Conservation (phyloP, 2,329 filamentous ascomycete species). For the Coccinonectria pachysandricola region DNA sequence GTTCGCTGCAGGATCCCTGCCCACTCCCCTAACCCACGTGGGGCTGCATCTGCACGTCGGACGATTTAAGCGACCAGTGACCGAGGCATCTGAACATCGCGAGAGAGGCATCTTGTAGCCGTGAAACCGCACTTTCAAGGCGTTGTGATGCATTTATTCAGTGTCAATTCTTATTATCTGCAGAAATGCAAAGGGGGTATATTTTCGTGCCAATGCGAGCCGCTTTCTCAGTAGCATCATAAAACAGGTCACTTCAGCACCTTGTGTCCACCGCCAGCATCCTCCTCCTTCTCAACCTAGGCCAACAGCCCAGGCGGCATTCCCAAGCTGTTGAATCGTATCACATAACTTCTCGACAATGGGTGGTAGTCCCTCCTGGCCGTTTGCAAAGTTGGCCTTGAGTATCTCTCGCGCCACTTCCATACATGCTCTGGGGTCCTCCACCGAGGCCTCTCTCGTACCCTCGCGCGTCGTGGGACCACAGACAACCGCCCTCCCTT, state of each 20-base stretch:
- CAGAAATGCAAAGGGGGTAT: too few relatives aligned
- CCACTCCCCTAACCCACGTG: conserved; percentile 2
- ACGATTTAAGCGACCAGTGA: not conserved
- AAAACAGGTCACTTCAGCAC: too few relatives aligned
- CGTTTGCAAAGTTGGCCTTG: conserved; percentile 37
- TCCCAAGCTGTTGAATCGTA: conserved; percentile 50
- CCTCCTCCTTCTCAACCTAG: too few relatives aligned
- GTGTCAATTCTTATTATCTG: too few relatives aligned
- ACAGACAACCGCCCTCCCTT: conserved; percentile 42
- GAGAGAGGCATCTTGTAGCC: too few relatives aligned
- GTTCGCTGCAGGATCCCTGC: too few relatives aligned
- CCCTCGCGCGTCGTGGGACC: conserved; percentile 20
- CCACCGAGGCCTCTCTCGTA: conserved; percentile 32
- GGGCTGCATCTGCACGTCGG: not conserved
- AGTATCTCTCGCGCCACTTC: conserved; percentile 47
- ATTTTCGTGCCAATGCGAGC: too few relatives aligned
- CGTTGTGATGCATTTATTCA: too few relatives aligned
- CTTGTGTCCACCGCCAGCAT: too few relatives aligned
- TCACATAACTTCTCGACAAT: conserved; percentile 59
- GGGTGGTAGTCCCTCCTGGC: conserved; percentile 38
- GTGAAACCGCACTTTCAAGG: too few relatives aligned
- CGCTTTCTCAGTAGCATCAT: too few relatives aligned
- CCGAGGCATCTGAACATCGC: too few relatives aligned
- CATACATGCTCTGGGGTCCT: conserved; percentile 50
- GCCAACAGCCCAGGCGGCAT: conserved; percentile 34